These are phyloP conservation scores for Piloderma croceum DNA, from an alignment of 768 basidiomycete species.

Conservation along the genomic window DNA sequence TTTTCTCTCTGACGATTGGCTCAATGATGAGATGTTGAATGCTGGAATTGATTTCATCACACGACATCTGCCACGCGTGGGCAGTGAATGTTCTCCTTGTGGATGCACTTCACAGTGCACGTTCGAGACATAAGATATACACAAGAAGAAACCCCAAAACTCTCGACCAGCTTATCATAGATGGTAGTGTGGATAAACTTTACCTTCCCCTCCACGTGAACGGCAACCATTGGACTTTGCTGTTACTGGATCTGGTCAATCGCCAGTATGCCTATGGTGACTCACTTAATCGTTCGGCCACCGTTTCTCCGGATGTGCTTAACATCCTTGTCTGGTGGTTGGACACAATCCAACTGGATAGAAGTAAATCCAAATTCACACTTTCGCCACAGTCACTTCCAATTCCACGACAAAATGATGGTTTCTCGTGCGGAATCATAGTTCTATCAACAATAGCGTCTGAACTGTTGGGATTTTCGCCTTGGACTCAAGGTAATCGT, in stretches of 20 bases:
- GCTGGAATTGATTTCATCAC: slow-evolving; percentile 2
- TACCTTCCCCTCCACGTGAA: slow-evolving; percentile 5
- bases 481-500: not conserved
- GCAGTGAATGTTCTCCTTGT: not conserved
- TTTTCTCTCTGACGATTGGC: slow-evolving; percentile 5
- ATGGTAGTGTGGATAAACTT: slow-evolving; percentile 2
- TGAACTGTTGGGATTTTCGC: not conserved
- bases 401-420: not conserved
- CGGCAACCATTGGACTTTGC: slow-evolving; percentile 4
- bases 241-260: slow-evolving; percentile 2
- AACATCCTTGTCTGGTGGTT: not conserved
- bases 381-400: not conserved
- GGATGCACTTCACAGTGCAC: not conserved
- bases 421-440: slow-evolving; percentile 2
- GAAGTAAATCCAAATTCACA: not conserved
- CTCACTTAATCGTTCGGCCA: not conserved
- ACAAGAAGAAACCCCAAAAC: not conserved
- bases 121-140: not conserved
- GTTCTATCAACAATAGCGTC: not conserved
- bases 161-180: slow-evolving; percentile 1
- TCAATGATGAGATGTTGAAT: slow-evolving; percentile 7
- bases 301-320: not conserved
- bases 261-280: slow-evolving; percentile 5
- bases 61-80: not conserved
- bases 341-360: not conserved